Conservation (phyloP, 805 yeast genomes). For the Nakazawaea laoshanensis region DNA sequence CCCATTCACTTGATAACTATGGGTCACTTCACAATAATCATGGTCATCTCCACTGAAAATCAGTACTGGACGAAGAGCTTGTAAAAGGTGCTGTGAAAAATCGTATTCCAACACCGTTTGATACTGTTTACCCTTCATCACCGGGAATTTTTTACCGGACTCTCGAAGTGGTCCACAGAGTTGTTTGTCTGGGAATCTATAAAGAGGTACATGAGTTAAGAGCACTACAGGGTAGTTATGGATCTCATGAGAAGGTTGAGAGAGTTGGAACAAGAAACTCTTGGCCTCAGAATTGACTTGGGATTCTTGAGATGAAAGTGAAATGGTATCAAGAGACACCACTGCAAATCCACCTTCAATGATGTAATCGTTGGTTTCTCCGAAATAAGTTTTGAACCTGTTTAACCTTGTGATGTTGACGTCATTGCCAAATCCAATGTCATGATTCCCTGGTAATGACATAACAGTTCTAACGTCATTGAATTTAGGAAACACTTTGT, state of each 20-base stretch:
- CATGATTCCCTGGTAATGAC: slow-evolving; percentile 85
- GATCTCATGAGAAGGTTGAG: slow-evolving; percentile 15
- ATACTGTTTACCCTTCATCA: slow-evolving; percentile 72
- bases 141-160: slow-evolving; percentile 51
- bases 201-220: slow-evolving; percentile 84
- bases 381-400: slow-evolving; percentile 68
- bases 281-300: slow-evolving; percentile 38
- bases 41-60: slow-evolving; percentile 95
- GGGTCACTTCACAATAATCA: slow-evolving; percentile 80
- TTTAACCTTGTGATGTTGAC: slow-evolving; percentile 46
- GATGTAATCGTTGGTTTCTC: slow-evolving; percentile 49
- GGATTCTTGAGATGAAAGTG: slow-evolving; percentile 49
- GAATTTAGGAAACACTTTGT: slow-evolving; percentile 51
- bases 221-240: slow-evolving; percentile 51
- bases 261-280: slow-evolving; percentile 38
- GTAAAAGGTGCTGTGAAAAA: slow-evolving; percentile 49
- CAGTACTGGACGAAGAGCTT: slow-evolving; percentile 52
- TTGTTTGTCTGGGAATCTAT: slow-evolving; percentile 44
- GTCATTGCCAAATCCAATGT: slow-evolving; percentile 84
- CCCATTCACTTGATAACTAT: slow-evolving; percentile 22
- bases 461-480: slow-evolving; percentile 29
- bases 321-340: slow-evolving; percentile 75
- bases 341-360: slow-evolving; percentile 64
- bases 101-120: slow-evolving; percentile 76
- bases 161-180: slow-evolving; percentile 77